A percentile compares a stretch with the other conserved stretches of the same genome.
Evolutionary conservation across 441 rosid species (phyloP).

Genomic region (Eutrema salsugineum): DNA sequence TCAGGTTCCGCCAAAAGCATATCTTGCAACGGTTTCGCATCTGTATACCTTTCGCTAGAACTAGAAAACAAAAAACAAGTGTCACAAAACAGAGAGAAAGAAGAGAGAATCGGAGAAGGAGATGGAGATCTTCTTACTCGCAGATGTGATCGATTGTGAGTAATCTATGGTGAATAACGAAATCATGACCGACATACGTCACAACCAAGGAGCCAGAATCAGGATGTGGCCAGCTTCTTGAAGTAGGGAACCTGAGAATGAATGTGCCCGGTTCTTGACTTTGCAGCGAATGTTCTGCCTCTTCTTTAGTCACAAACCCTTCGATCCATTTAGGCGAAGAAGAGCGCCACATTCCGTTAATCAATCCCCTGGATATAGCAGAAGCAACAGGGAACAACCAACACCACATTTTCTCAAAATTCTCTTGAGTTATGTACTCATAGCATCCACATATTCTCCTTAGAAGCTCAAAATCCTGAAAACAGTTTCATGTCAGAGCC

Average conservation of each 20-base stretch:
- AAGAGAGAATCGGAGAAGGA: neutral
- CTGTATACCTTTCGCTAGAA: constrained; percentile 41
- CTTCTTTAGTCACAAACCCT: constrained; percentile 90
- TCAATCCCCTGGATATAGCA: constrained; percentile 53
- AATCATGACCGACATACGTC: constrained; percentile 69
- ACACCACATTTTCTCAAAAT: constrained; percentile 87
- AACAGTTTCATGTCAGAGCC: neutral
- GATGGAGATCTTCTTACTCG: constrained; percentile 38
- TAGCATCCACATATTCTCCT: constrained; percentile 71
- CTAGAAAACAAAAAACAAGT: constrained; percentile 22
- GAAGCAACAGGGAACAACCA: constrained; percentile 86
- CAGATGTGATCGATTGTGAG: constrained; percentile 51
- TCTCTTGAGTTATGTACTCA: constrained; percentile 71
- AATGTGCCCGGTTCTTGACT: constrained; percentile 86
- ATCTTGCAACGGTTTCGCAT: constrained; percentile 58
- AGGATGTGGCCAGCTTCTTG: constrained; percentile 96
- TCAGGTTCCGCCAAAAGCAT: constrained; percentile 80
- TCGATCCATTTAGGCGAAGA: constrained; percentile 76
- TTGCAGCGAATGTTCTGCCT: constrained; percentile 76
- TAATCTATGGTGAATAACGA: constrained; percentile 53
- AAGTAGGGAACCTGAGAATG: constrained; percentile 77
- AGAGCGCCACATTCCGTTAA: constrained; percentile 61
- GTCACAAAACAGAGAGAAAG: neutral
- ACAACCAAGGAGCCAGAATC: constrained; percentile 82
- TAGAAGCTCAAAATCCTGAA: constrained; percentile 67